Conservation (phyloP, 2,329 filamentous ascomycete genomes). For the Simplicillium sp. region DNA sequence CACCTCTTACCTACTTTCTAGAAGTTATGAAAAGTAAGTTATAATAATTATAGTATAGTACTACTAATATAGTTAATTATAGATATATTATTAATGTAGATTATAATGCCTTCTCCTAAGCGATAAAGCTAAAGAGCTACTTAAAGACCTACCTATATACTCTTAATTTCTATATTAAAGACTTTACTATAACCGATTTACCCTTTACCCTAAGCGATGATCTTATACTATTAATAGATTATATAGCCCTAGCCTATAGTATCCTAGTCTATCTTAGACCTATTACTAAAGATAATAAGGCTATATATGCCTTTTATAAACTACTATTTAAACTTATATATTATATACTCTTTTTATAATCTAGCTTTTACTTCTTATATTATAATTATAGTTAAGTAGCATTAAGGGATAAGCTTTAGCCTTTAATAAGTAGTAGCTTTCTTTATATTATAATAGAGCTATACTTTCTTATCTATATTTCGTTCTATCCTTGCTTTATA, state of each 20-base stretch:
- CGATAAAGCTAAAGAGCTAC: not conserved
- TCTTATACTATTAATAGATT: not conserved
- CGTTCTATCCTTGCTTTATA: too few species aligned
- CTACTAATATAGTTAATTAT: conserved; percentile 1
- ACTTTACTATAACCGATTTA: conserved; percentile 2
- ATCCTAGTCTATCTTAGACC: not conserved
- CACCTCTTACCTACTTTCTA: conserved; percentile 1
- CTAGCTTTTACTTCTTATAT: not conserved
- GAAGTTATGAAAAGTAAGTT: conserved; percentile 1
- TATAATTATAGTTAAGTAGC: not conserved
- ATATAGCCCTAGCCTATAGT: conserved; percentile 1
- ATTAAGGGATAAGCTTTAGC: not conserved
- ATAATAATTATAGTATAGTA: not conserved
- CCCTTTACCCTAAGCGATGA: not conserved
- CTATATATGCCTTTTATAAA: not conserved
- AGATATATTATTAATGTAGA: conserved; percentile 4
- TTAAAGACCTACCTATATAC: not conserved
- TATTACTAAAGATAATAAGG: not conserved
- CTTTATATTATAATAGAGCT: not conserved
- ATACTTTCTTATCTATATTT: not conserved
- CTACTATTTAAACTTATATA: not conserved
- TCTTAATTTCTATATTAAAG: conserved; percentile 2
- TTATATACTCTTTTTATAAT: not conserved
- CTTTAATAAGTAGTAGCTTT: not conserved
- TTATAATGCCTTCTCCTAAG: not conserved